Percentiles rank a stretch among this genome's conserved stretches.
phyloP scores from a whole-genome alignment of 768 basidiomycete genomes.

The Amanita thiersii region DNA sequence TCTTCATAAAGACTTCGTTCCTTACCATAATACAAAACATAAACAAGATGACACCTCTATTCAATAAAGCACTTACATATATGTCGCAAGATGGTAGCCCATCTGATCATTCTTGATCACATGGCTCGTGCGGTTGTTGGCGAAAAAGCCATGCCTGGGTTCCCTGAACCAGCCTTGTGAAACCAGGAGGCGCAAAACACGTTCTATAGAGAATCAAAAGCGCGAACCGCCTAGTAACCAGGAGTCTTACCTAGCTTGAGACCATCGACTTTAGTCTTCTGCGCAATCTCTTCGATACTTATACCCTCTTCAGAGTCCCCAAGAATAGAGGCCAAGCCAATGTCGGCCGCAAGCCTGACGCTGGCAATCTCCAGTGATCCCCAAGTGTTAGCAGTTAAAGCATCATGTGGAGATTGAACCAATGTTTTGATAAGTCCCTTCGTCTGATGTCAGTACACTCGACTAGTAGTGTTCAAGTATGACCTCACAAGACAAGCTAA shows the following conservation, averaged over 20 bases:
- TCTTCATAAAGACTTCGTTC: constrained; percentile 28
- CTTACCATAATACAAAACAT: constrained; percentile 10
- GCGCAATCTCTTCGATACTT: constrained; percentile 23
- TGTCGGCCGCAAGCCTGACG: constrained; percentile 25
- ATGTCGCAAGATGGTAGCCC: constrained; percentile 27
- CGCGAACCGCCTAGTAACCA: background rate
- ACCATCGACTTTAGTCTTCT: constrained; percentile 24
- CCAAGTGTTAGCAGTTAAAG: constrained; percentile 25
- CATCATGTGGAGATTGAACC: constrained; percentile 27
- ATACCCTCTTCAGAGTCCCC: constrained; percentile 26
- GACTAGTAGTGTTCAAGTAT: background rate
- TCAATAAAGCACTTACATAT: constrained; percentile 19
- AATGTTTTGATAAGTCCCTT: constrained; percentile 27
- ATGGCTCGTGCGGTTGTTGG: constrained; percentile 28
- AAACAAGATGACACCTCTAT: background rate
- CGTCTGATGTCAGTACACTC: background rate
- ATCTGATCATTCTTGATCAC: constrained; percentile 25
- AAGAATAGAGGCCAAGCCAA: constrained; percentile 24
- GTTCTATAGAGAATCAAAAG: constrained; percentile 17
- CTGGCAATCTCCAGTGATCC: constrained; percentile 24
- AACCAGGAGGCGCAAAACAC: constrained; percentile 25
- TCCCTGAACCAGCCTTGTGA: constrained; percentile 30
- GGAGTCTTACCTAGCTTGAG: constrained; percentile 23
- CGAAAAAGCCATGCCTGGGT: constrained; percentile 26
- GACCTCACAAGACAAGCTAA: constrained; percentile 23